Evolutionary conservation across 2,329 filamentous ascomycete genomes (phyloP), one percentile per base, ranked within the genome.

Genomic region (Cladobotryum mycophilum): DNA sequence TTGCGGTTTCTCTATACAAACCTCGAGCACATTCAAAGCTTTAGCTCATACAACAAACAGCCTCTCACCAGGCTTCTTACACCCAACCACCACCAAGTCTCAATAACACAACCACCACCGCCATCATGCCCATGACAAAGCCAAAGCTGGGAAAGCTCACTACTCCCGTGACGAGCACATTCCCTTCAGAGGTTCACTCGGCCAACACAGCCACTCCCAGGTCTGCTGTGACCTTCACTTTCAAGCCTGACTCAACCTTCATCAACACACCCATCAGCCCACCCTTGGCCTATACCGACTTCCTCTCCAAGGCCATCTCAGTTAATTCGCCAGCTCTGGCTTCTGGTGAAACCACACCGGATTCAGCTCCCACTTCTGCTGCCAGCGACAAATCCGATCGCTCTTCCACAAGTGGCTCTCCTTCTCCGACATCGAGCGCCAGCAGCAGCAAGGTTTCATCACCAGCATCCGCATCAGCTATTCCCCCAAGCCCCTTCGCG

Each of bases 181-280:
- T 85, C 61, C 80, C 79, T 30, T 86, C 68, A 61, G 78, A 76
- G 67, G 76, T 77, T 58, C 76, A 78, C 53, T 84, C 83, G 59
- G 76, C 82, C 52, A 81, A 81, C 56, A 81, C 84, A 43, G 80
- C 79, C 58, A 91, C 85, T 57, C 88, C 88, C 45, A 76, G 87
- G 63, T 83, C 66, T 54, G 74, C 68, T 52, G 63, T 68, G 52
- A 69, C 64, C 33, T 69, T 68, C 52, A 59, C 63, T 40, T 67
- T 64, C 56, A 70, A 69, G 55, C 68, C 71, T 8, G 72, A 70
- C 34, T 65, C 72, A 7, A 74, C 75, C 51, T 76, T 79, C 60
- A 80, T 91, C 74, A 92, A 91, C 71, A 96, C 91, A 4, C 91
- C 91, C 45, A 95, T 97, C 67, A 95, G 88, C 47, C 92, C 92